phyloP scores from a whole-genome alignment of 2,329 filamentous ascomycete genomes.

The Chrysoporthe austroafricana region DNA sequence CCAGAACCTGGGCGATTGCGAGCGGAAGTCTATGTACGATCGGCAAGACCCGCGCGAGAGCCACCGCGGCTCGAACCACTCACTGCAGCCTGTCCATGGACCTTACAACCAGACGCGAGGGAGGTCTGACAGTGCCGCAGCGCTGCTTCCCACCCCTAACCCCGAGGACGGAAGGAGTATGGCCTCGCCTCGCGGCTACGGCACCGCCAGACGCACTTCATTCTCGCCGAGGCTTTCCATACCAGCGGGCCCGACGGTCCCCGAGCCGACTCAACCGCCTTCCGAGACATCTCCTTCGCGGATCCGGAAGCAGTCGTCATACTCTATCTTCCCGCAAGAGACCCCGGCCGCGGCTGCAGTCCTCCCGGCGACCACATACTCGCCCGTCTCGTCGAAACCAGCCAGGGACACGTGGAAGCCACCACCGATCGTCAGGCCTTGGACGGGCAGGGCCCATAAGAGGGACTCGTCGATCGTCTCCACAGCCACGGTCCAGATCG shows the following conservation, averaged over 20 bases:
- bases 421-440: slow-evolving; percentile 48
- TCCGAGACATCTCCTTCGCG: slow-evolving; percentile 34
- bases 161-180: neutral
- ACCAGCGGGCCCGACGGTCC: slow-evolving; percentile 31
- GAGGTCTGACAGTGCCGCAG: slow-evolving; percentile 18
- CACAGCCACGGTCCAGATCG: slow-evolving; percentile 72
- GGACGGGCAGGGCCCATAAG: slow-evolving; percentile 49
- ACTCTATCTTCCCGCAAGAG: slow-evolving; percentile 45
- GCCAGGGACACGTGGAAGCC: slow-evolving; percentile 43
- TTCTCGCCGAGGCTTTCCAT: slow-evolving; percentile 25
- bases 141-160: slow-evolving; percentile 16
- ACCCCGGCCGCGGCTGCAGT: slow-evolving; percentile 39
- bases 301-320: slow-evolving; percentile 44
- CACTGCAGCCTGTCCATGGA: slow-evolving; percentile 39
- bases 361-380: slow-evolving; percentile 54
- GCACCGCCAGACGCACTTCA: slow-evolving; percentile 14
- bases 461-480: slow-evolving; percentile 67
- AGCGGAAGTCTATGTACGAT: slow-evolving; percentile 49
- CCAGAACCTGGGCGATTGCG: slow-evolving; percentile 49
- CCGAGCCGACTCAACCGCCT: slow-evolving; percentile 38
- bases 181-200: slow-evolving; percentile 9
- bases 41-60: slow-evolving; percentile 44
- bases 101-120: neutral
- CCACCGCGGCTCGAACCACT: slow-evolving; percentile 34
- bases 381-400: slow-evolving; percentile 32